Evolutionary conservation across 306 rosid genomes (phyloP).

Genomic region (Argentina anserina): DNA sequence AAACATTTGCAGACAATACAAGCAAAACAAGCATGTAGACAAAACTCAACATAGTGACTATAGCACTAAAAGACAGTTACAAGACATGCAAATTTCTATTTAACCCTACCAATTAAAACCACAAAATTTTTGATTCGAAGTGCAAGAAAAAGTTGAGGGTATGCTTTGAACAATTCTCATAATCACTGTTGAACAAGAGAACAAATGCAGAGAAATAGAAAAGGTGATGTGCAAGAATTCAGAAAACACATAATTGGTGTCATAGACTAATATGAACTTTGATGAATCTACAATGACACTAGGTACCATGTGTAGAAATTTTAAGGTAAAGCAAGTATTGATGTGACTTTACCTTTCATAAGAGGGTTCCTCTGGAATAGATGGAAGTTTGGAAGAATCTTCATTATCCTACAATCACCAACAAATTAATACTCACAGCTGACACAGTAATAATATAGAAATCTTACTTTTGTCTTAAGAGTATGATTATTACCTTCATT

Average conservation of each 20-base stretch:
- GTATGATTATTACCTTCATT: slow-evolving; percentile 12
- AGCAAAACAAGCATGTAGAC: not conserved
- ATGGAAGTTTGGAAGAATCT: not conserved
- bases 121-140: not conserved
- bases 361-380: not conserved
- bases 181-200: not conserved
- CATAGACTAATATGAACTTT: not conserved
- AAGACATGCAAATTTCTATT: not conserved
- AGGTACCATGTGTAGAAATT: not conserved
- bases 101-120: not conserved
- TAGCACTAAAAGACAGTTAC: not conserved
- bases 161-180: not conserved
- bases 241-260: not conserved
- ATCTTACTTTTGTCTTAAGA: slow-evolving; percentile 34
- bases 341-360: slow-evolving; percentile 9
- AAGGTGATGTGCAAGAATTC: not conserved
- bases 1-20: not conserved
- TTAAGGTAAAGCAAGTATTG: not conserved
- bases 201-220: not conserved
- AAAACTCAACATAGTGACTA: not conserved
- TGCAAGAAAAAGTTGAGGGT: not conserved
- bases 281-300: not conserved
- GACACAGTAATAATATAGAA: slow-evolving; percentile 16
- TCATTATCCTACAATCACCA: slow-evolving; percentile 16
- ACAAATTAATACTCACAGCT: slow-evolving; percentile 11